A percentile compares a stretch with the other conserved stretches of the same genome.
Evolutionary conservation across 1,284 basidiomycete genomes (phyloP).

Genomic region (Sanghuangporus sanghuang): DNA sequence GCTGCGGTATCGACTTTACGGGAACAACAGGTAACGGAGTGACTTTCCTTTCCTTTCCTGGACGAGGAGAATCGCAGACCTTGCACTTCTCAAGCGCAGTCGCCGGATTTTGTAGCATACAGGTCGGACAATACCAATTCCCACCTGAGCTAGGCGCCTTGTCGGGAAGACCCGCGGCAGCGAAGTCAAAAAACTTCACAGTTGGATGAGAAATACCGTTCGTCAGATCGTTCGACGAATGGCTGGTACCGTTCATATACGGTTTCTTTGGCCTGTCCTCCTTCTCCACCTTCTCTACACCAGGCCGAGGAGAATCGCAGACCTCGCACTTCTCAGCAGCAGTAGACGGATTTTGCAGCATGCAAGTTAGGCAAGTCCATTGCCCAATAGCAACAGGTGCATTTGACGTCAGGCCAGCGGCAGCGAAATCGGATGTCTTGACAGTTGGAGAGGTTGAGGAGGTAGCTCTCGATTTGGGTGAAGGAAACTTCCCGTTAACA

Average conservation of each 20-base stretch:
- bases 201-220: background rate
- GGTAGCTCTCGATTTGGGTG: background rate
- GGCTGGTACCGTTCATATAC: background rate
- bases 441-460: slow-evolving; percentile 6
- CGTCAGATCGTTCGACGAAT: background rate
- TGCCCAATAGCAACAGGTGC: slow-evolving; percentile 23
- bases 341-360: slow-evolving; percentile 33
- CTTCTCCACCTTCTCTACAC: slow-evolving; percentile 20
- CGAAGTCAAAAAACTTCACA: background rate
- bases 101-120: slow-evolving; percentile 41
- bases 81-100: slow-evolving; percentile 43
- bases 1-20: slow-evolving; percentile 14
- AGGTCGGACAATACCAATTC: slow-evolving; percentile 43
- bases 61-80: slow-evolving; percentile 42
- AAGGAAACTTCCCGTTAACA: background rate
- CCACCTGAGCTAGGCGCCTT: slow-evolving; percentile 21
- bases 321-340: slow-evolving; percentile 32
- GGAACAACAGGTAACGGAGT: slow-evolving; percentile 11
- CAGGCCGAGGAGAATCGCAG: slow-evolving; percentile 35
- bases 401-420: slow-evolving; percentile 42
- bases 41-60: slow-evolving; percentile 22
- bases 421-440: slow-evolving; percentile 43
- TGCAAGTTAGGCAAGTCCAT: slow-evolving; percentile 43
- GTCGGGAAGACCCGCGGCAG: slow-evolving; percentile 33
- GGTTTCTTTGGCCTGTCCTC: background rate